These are phyloP conservation scores for Penicillium ucsense DNA, from an alignment of 495 filamentous ascomycete genomes.

Conservation along the genomic window DNA sequence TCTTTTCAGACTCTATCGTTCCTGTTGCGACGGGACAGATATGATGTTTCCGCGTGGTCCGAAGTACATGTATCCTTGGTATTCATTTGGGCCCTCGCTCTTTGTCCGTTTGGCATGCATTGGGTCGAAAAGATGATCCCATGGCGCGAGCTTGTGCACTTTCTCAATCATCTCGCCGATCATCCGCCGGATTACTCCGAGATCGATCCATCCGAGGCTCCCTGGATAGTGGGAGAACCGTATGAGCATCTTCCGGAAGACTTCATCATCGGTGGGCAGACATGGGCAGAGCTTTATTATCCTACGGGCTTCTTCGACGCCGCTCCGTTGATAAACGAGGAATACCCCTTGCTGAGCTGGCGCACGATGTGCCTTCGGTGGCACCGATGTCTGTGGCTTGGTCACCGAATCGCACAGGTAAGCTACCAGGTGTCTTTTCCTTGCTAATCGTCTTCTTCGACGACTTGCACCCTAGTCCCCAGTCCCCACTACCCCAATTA, in stretches of 20 bases:
- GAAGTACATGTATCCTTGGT: constrained; percentile 59
- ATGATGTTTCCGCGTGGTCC: constrained; percentile 29
- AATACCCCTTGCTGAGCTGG: constrained; percentile 59
- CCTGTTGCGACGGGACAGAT: constrained; percentile 31
- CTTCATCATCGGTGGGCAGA: constrained; percentile 64
- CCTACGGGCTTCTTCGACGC: constrained; percentile 60
- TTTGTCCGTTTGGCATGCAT: constrained; percentile 40
- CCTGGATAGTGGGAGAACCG: constrained; percentile 44
- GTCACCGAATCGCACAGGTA: constrained; percentile 46
- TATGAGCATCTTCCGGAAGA: constrained; percentile 73
- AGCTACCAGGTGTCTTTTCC: constrained; percentile 5
- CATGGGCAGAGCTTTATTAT: constrained; percentile 62
- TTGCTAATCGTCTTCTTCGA: no score
- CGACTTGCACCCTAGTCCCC: no score
- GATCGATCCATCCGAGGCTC: constrained; percentile 36
- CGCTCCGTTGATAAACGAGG: constrained; percentile 62
- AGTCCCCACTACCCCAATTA: no score
- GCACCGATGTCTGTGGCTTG: constrained; percentile 70
- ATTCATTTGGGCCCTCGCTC: constrained; percentile 54
- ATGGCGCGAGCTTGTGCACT: constrained; percentile 52
- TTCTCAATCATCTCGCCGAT: constrained; percentile 54
- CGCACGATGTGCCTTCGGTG: constrained; percentile 56
- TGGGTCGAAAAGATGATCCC: constrained; percentile 50
- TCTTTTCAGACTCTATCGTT: constrained; percentile 39
- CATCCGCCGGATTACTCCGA: constrained; percentile 31